Evolutionary conservation across 495 filamentous ascomycete species (phyloP), one percentile per base, ranked within the genome.

Genomic region (Aspergillus haitiensis): DNA sequence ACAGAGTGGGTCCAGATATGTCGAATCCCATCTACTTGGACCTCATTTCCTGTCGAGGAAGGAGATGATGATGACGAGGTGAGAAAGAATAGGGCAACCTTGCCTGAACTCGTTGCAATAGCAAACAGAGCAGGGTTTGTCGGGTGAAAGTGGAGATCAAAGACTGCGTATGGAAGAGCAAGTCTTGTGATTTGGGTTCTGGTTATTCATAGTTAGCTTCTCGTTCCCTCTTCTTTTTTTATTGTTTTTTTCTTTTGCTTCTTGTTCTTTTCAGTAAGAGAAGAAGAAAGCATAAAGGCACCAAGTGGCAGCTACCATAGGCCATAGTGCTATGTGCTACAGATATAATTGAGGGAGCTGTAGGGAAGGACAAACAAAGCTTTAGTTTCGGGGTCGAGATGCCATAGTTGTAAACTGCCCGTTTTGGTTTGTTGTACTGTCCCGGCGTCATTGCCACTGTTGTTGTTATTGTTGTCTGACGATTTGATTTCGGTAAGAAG

Each of bases 61-160:
- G n/a, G 52, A 59, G 32, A 56, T 50, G 71, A 16, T 42, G 73
- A 88, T 94, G 32, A 27, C 3, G 21, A 27, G 21, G 21, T 27
- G 21, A 27, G 21, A 27, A 3, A 27, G 21, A 27, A 27, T 27
- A 96, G 70, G 7, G 80, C 79, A 0, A 96, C 72, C 9, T 78
- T 77, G 2, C 88, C 92, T 6, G 84, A 86, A 59, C 90, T 94
- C 9, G 85, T 86, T 9, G 91, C 89, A 33, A 87, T 83, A 8
- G 83, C 90, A 33, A 94, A 77, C 12, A 84, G 67, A 32, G 74
- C 72, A 12, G 75, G 72, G n/a, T 75, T 64, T 42, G 74, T 68
- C 7, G 85, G 86, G 59, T 86, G 85, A 71, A 97, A 97, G 58
- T 90, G 88, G 21, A 97, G 80, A 68, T 98, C 93, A 45, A 98